Percentiles rank a stretch among this genome's conserved stretches.
Evolutionary conservation across 306 rosid genomes (phyloP).

Genomic region (Sesbania bispinosa): DNA sequence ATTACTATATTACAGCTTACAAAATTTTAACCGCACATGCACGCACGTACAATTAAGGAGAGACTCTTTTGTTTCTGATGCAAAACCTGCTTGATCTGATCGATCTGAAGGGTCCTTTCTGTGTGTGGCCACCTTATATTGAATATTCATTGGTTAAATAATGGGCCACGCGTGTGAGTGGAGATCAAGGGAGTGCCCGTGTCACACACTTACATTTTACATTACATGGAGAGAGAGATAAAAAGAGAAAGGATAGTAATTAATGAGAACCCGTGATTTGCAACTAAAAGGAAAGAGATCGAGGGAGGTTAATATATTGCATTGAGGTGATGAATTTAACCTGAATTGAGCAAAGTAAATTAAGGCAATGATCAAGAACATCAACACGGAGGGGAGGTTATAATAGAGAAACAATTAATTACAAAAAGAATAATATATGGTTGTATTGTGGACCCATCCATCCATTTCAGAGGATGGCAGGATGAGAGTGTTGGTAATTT

Average conservation of each 20-base stretch:
- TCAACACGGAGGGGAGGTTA: background rate
- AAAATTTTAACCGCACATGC: background rate
- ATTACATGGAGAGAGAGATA: background rate
- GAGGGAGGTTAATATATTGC: background rate
- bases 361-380: constrained; percentile 7
- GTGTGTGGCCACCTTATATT: background rate
- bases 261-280: constrained; percentile 27
- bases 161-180: constrained; percentile 19
- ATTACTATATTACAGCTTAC: background rate
- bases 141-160: constrained; percentile 14
- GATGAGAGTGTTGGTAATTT: constrained; percentile 7
- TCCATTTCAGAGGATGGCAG: constrained; percentile 19
- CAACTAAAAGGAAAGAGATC: background rate
- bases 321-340: background rate
- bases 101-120: constrained; percentile 5
- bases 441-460: constrained; percentile 26
- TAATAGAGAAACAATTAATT: too few relatives aligned
- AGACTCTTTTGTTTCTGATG: background rate
- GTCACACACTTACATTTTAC: background rate
- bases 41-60: background rate
- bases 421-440: too few relatives aligned
- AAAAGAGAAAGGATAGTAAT: background rate
- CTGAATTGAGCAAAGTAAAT: background rate
- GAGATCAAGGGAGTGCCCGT: background rate
- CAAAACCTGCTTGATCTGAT: background rate